Conservation (phyloP, 1,139 yeast species). For the Kazachstania sp. region DNA sequence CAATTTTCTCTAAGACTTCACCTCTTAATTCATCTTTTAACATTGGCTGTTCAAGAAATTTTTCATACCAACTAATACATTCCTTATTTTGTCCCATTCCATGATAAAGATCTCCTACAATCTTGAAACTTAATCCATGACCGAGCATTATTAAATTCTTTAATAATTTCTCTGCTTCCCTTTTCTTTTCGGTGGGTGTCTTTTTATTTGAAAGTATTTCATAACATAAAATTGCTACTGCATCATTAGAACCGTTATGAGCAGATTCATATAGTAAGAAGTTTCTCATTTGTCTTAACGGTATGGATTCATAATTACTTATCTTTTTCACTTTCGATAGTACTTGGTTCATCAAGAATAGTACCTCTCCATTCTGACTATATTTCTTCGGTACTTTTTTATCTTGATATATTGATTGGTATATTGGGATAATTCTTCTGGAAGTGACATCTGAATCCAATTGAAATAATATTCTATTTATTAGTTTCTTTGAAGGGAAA, state of each 20-base stretch:
- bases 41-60: conserved; percentile 34
- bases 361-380: conserved; percentile 45
- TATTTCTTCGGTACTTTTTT: conserved; percentile 37
- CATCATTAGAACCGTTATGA: conserved; percentile 72
- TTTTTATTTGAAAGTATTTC: conserved; percentile 39
- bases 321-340: conserved; percentile 41
- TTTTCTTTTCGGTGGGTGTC: conserved; percentile 28
- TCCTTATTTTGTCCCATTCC: conserved; percentile 38
- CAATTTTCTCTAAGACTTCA: conserved; percentile 67
- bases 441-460: conserved; percentile 51
- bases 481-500: conserved; percentile 49
- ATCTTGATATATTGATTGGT: conserved; percentile 42
- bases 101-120: conserved; percentile 64
- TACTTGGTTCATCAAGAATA: conserved; percentile 61
- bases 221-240: conserved; percentile 63
- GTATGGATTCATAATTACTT: conserved; percentile 49
- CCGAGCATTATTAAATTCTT: conserved; percentile 45
- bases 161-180: conserved; percentile 60
- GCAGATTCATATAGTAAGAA: conserved; percentile 74
- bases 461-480: conserved; percentile 57
- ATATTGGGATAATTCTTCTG: conserved; percentile 45
- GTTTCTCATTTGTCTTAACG: conserved; percentile 53
- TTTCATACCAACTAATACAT: conserved; percentile 51
- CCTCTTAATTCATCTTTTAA: conserved; percentile 27
- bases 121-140: conserved; percentile 64